Evolutionary conservation across 2,329 filamentous ascomycete genomes (phyloP), one percentile per base, ranked within the genome.

Genomic region (Arthroderma sp.): DNA sequence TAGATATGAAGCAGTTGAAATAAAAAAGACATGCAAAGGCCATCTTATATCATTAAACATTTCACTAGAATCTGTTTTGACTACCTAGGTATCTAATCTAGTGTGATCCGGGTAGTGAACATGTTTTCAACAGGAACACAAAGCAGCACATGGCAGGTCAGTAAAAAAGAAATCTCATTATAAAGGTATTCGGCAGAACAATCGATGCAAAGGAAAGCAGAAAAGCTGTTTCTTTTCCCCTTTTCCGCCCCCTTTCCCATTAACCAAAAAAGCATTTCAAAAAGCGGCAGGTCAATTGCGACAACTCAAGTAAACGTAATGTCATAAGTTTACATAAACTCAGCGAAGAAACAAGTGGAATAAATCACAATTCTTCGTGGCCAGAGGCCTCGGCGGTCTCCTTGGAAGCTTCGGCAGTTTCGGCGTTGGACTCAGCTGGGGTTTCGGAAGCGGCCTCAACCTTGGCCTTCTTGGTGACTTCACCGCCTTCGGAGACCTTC

Each of bases 401-500:
- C 59, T 66, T 67, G 15, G 61, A 56, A 31, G 62, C 53, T 55
- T 68, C 55, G 37, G 57, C 31, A 39, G 57, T 51, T 13, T 54
- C 19, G 2, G 56, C 13, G 15, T 65, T 59, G 56, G 64, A 61
- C 60, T 66, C 66, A 25, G 64, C 53, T 6, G 61, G 60, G 33
- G 25, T 51, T n/a, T 56, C 21, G 8, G 59, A 33, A 15, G 37
- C 7, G n/a, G 43, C 7, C 15, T 61, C 57, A 23, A 64, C 62
- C 23, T 60, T 55, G n/a, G 62, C 56, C 28, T 61, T 60, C 15
- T 43, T 55, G n/a, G 63, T 60, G 25, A 64, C 66, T 58, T 70
- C 68, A 41, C 59, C 66, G 25, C 63, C 72, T 55, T 76, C 73
- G 63, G 73, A 75, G 70, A 84, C 79, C 65, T 81, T 79, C 58